Base-by-base conservation (phyloP, 306 rosid species). In the Styphnolobium japonicum region DNA sequence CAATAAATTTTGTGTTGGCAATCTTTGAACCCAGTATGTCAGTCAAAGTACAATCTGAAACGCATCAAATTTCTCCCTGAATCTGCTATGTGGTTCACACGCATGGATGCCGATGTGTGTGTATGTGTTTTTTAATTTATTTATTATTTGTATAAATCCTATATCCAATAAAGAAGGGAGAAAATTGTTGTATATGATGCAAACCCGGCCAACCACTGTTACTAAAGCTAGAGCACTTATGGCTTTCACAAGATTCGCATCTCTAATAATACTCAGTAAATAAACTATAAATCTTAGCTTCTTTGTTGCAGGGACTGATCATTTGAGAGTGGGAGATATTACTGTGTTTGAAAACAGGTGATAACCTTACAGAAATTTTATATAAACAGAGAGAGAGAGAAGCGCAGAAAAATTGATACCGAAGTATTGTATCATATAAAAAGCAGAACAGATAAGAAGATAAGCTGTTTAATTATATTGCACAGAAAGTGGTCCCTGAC, bases 401-500 rank as follows among this genome's bases (percentile, higher is more conserved):
- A 34, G 37, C 6, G 22, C 7, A 67, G 34, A 63, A 40, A 56
- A 34, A 34, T 48, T 34, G 16, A 53, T 21, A 12, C 1, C 36
- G 23, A 2, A 12, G 40, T 15, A 37, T 64, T 22, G 61, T 25
- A 37, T 53, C 45, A 79, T 58, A 25, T n/a, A 66, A 85, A 39
- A 70, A n/a, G 10, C 31, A 67, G 71, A 67, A 71, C 46, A 77
- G 86, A 81, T 73, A 84, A 77, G 67, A 62, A 69, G 83, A 83
- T 73, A 66, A 72, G 80, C 12, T 40, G n/a, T 46, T 62, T 72
- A 67, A 76, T 67, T 66, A 42, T 21, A 71, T 25, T 40, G 71
- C 61, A 46, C 33, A 76, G 57, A 71, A 73, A 56, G 87, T 85
- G 90, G 88, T 87, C 87, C 88, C 66, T 25, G 31, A 7, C 60